These are phyloP conservation scores for Exophiala sp. DNA, from an alignment of 2,329 filamentous ascomycete species.

Conservation along the genomic window DNA sequence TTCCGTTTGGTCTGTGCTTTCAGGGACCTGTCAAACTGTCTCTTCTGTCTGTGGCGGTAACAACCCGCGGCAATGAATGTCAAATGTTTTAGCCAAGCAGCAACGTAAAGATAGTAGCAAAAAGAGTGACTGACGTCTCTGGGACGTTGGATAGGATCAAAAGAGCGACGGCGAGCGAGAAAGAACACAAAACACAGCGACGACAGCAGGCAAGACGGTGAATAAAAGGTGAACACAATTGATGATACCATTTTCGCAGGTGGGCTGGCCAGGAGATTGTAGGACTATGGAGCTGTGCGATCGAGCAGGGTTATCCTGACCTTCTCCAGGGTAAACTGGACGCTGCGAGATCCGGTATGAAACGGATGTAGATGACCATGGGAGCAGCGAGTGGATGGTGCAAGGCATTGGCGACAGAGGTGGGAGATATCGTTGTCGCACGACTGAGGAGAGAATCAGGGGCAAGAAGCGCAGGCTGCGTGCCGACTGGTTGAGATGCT, in stretches of 20 bases:
- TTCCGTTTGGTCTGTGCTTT: conserved; percentile 3
- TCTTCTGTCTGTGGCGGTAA: conserved; percentile 13
- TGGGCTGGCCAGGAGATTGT: conserved; percentile 21
- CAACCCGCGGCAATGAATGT: conserved; percentile 16
- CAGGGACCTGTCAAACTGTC: conserved; percentile 14
- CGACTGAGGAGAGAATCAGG: conserved; percentile 2
- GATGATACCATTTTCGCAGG: conserved; percentile 7
- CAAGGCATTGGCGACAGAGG: neutral
- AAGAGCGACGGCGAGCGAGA: conserved; percentile 19
- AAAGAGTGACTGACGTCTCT: conserved; percentile 26
- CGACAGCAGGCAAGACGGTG: neutral
- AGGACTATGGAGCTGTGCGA: conserved; percentile 12
- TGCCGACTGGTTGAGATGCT: neutral
- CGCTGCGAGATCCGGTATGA: conserved; percentile 18
- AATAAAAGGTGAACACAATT: conserved; percentile 5
- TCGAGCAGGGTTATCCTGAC: conserved; percentile 8
- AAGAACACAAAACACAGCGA: conserved; percentile 1
- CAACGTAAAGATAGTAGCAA: neutral
- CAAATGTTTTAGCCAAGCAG: conserved; percentile 13
- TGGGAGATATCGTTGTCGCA: conserved; percentile 4
- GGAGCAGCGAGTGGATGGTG: conserved; percentile 3
- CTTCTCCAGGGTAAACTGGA: neutral
- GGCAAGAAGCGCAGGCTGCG: neutral
- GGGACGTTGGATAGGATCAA: conserved; percentile 18
- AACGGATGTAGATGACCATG: conserved; percentile 7